A percentile compares a stretch with the other conserved stretches of the same genome.
These are phyloP conservation scores for Tetrapisispora taiwanensis DNA, from an alignment of 805 yeast species.

Conservation along the genomic window DNA sequence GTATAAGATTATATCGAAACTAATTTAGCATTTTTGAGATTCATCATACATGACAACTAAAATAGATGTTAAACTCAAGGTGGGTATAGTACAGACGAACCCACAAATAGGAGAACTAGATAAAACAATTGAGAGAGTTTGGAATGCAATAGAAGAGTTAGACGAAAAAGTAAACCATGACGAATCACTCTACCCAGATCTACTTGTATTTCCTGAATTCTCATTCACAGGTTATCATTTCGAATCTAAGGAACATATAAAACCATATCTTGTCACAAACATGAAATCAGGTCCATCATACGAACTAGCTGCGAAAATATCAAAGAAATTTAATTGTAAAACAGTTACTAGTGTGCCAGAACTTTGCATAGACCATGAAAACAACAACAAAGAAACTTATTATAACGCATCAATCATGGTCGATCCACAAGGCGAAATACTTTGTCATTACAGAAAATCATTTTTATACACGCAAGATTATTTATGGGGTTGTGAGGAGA, in stretches of 20 bases:
- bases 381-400: slow-evolving; percentile 20
- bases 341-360: slow-evolving; percentile 84
- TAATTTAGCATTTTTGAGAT: too few relatives aligned
- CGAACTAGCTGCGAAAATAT: slow-evolving; percentile 46
- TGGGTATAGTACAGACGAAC: slow-evolving; percentile 61
- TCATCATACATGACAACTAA: not conserved
- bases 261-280: slow-evolving; percentile 42
- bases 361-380: slow-evolving; percentile 4
- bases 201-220: slow-evolving; percentile 74
- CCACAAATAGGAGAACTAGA: slow-evolving; percentile 52
- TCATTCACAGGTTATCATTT: slow-evolving; percentile 82
- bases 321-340: slow-evolving; percentile 44
- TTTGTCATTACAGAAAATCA: slow-evolving; percentile 65
- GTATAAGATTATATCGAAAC: too few relatives aligned
- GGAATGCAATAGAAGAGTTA: slow-evolving; percentile 22
- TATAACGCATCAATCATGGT: slow-evolving; percentile 69
- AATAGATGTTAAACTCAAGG: slow-evolving; percentile 26
- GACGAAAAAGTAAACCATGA: not conserved
- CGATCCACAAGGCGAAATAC: slow-evolving; percentile 44
- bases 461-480: slow-evolving; percentile 73
- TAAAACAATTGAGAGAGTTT: slow-evolving; percentile 42
- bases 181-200: slow-evolving; percentile 37
- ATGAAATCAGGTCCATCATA: slow-evolving; percentile 38
- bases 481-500: slow-evolving; percentile 67
- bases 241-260: slow-evolving; percentile 34